phyloP scores from a whole-genome alignment of 2,329 filamentous ascomycete genomes.

The Sporothrix phasma region DNA sequence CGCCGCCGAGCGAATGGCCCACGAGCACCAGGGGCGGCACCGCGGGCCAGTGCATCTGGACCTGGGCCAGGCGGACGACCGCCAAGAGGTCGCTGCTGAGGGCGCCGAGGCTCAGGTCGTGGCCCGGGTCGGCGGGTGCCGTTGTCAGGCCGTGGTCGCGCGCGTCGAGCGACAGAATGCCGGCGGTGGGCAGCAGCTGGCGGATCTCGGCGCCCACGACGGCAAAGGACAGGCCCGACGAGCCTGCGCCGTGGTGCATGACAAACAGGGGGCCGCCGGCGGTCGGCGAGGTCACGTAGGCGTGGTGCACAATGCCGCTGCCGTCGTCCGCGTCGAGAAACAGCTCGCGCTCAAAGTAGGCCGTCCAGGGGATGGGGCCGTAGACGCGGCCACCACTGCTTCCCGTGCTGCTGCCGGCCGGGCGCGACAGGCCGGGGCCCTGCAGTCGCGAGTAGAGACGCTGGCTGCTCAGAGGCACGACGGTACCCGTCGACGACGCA shows the following conservation, averaged over 20 bases:
- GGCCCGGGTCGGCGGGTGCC: constrained; percentile 23
- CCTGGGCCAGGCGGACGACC: constrained; percentile 57
- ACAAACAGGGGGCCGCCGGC: constrained; percentile 74
- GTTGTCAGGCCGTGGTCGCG: constrained; percentile 70
- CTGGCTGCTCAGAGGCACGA: constrained; percentile 66
- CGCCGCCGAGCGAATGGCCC: constrained; percentile 87
- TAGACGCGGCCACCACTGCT: constrained; percentile 33
- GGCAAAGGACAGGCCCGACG: constrained; percentile 86
- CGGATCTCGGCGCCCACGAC: constrained; percentile 67
- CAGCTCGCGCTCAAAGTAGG: constrained; percentile 83
- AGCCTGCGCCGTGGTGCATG: constrained; percentile 89
- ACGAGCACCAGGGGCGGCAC: constrained; percentile 72
- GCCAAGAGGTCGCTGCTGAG: constrained; percentile 62
- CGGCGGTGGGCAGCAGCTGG: constrained; percentile 66
- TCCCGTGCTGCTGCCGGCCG: background rate
- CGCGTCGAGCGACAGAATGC: constrained; percentile 76
- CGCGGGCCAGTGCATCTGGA: constrained; percentile 59
- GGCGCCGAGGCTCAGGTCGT: constrained; percentile 63
- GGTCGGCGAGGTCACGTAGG: constrained; percentile 74
- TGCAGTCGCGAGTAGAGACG: constrained; percentile 63
- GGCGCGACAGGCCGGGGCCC: constrained; percentile 31
- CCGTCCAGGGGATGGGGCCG: constrained; percentile 70
- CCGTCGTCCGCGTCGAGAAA: constrained; percentile 48
- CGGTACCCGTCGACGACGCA: constrained; percentile 86
- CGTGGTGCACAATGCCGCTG: constrained; percentile 58